These are phyloP conservation scores for Dryadomyces quercivorus DNA, from an alignment of 2,329 filamentous ascomycete species.

Conservation along the genomic window DNA sequence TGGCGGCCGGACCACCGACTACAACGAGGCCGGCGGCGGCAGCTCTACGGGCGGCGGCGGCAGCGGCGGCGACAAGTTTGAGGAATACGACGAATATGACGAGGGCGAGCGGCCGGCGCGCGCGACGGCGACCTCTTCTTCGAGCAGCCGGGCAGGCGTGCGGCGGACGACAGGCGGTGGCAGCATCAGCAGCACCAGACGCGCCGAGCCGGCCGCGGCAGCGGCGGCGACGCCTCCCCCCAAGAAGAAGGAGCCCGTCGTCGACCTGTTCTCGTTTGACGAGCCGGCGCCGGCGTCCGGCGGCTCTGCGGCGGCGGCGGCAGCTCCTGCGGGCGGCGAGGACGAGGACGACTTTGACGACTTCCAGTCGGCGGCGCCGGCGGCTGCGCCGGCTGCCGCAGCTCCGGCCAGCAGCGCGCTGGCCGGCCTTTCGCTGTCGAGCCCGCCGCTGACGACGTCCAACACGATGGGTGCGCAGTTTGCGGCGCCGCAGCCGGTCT, in stretches of 20 bases:
- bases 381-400: constrained; percentile 22
- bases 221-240: constrained; percentile 37
- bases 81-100: constrained; percentile 95
- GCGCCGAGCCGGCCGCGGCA: constrained; percentile 18
- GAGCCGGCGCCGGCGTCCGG: constrained; percentile 40
- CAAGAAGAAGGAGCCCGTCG: constrained; percentile 79
- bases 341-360: constrained; percentile 96
- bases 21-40: constrained; percentile 36
- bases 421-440: constrained; percentile 19
- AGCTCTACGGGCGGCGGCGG: neutral
- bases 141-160: constrained; percentile 31
- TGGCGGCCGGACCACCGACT: constrained; percentile 64
- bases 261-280: constrained; percentile 88
- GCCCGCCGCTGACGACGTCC: constrained; percentile 35
- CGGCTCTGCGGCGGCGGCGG: constrained; percentile 26
- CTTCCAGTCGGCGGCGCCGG: constrained; percentile 75
- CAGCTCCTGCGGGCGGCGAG: constrained; percentile 43
- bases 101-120: constrained; percentile 44
- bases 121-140: constrained; percentile 20
- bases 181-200: constrained; percentile 23
- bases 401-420: neutral
- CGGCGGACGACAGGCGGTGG: constrained; percentile 9
- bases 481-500: constrained; percentile 72
- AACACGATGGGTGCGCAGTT: constrained; percentile 54
- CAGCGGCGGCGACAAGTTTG: constrained; percentile 49